Evolutionary conservation across 352 stramenopile genomes (phyloP).

Genomic region (Globisporangium radiosum): DNA sequence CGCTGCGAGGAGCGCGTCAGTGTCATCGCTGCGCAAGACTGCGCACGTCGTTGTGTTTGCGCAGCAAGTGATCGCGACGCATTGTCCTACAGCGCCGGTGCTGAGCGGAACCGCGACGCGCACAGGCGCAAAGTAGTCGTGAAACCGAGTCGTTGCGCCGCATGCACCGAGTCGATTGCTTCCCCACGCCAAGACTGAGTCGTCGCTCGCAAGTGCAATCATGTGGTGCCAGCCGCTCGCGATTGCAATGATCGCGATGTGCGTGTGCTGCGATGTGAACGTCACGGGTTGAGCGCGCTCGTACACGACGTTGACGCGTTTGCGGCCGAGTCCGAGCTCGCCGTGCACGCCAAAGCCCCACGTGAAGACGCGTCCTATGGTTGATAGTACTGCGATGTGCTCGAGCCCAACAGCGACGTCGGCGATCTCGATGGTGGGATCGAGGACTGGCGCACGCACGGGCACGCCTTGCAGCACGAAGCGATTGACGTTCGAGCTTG

Average conservation of each 20-base stretch:
- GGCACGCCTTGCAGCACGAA: conserved; percentile 13
- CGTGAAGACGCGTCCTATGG: conserved; percentile 23
- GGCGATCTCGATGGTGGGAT: conserved; percentile 9
- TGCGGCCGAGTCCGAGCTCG: conserved; percentile 28
- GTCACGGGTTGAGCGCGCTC: conserved; percentile 14
- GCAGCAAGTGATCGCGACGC: conserved; percentile 14
- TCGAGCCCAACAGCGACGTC: conserved; percentile 23
- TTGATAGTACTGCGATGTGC: conserved; percentile 24
- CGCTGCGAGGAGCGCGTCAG: conserved; percentile 4
- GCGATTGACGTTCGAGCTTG: background rate
- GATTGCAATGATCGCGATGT: conserved; percentile 16
- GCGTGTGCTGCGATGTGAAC: conserved; percentile 17
- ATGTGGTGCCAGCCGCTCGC: conserved; percentile 32
- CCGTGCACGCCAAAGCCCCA: conserved; percentile 27
- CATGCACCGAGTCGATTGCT: conserved; percentile 31
- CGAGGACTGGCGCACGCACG: conserved; percentile 12
- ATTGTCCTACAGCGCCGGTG: background rate
- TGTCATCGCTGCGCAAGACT: background rate
- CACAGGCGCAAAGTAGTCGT: conserved; percentile 33
- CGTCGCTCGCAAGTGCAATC: conserved; percentile 18
- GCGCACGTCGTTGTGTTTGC: conserved; percentile 10
- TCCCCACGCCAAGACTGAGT: conserved; percentile 28
- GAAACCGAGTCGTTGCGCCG: conserved; percentile 36
- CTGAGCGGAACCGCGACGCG: conserved; percentile 17
- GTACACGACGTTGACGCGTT: conserved; percentile 7